Conservation (phyloP, 306 rosid species). For the Ormosia emarginata region DNA sequence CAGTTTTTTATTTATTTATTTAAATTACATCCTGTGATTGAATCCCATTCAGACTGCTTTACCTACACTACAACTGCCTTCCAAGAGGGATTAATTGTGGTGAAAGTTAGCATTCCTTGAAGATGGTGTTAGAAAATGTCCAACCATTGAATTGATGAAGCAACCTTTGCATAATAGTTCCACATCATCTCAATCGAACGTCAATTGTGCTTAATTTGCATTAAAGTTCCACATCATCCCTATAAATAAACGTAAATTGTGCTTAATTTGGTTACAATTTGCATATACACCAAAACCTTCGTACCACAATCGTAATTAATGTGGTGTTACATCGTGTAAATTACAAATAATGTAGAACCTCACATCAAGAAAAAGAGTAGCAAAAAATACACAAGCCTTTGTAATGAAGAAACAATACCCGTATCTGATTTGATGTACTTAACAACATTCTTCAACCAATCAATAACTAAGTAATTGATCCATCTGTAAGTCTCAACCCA, state of each 20-base stretch:
- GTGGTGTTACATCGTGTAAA: neutral
- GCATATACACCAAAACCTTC: slow-evolving; percentile 1
- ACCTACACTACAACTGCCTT: neutral
- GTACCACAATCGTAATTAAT: neutral
- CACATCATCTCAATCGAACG: neutral
- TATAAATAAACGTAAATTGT: neutral
- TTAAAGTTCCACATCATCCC: neutral
- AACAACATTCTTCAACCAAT: neutral
- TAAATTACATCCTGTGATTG: neutral
- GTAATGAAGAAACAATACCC: neutral
- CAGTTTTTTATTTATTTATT: too few species aligned
- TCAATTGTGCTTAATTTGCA: neutral
- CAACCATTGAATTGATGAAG: neutral
- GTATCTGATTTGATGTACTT: neutral
- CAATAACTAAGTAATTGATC: neutral
- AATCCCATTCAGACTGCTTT: neutral
- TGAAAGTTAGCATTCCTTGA: neutral
- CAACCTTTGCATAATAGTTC: neutral
- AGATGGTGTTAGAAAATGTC: neutral
- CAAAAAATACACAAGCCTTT: neutral
- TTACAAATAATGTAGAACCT: slow-evolving; percentile 4
- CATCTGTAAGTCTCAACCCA: slow-evolving; percentile 9
- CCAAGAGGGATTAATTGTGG: neutral
- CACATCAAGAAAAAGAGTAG: neutral
- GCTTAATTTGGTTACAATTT: neutral